phyloP scores from a whole-genome alignment of 2,329 filamentous ascomycete genomes.

The Parastagonospora avenae region DNA sequence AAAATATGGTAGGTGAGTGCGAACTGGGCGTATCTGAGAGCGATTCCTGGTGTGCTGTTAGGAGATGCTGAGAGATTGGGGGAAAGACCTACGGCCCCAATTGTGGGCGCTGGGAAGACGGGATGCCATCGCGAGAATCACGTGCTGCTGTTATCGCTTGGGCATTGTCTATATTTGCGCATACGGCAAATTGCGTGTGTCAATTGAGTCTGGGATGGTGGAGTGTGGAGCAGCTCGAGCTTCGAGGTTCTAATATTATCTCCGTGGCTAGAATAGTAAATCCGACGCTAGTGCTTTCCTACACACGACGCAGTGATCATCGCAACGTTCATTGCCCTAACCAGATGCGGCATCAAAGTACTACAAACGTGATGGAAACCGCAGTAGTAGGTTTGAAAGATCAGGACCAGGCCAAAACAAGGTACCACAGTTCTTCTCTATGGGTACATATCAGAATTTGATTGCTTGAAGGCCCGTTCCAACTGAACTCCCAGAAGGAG shows the following conservation, averaged over 20 bases:
- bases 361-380: conserved; percentile 17
- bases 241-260: not conserved
- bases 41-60: conserved; percentile 12
- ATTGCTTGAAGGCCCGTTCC: conserved; percentile 32
- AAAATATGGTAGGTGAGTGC: conserved; percentile 43
- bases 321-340: no score
- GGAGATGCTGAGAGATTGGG: not conserved
- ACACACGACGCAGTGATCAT: not conserved
- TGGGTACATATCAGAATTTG: not conserved
- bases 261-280: conserved; percentile 27
- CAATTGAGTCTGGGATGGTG: not conserved
- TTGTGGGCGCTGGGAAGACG: conserved; percentile 6
- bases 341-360: not conserved
- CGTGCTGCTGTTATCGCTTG: conserved; percentile 17
- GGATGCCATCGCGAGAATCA: conserved; percentile 21
- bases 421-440: conserved; percentile 8
- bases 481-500: conserved; percentile 30
- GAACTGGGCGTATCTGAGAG: conserved; percentile 16
- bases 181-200: not conserved
- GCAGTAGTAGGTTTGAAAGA: conserved; percentile 24
- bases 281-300: conserved; percentile 10
- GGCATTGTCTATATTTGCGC: not conserved
- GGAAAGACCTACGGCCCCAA: not conserved
- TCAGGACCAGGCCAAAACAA: conserved; percentile 17
- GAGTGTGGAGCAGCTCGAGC: not conserved